Evolutionary conservation across 768 basidiomycete genomes (phyloP).

Genomic region (Rhodotorula paludigena): DNA sequence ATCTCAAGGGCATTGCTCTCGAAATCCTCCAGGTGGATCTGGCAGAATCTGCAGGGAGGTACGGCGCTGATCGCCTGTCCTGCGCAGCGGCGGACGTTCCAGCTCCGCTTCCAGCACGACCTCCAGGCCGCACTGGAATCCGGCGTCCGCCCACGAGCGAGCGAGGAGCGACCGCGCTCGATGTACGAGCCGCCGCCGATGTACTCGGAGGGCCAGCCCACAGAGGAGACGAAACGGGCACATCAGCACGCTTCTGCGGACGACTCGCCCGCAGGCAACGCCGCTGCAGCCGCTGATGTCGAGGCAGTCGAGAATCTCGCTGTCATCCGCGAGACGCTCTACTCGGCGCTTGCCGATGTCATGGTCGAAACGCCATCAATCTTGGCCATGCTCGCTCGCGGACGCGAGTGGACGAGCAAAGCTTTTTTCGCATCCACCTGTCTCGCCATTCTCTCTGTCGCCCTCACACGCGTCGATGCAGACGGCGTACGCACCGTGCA

Average conservation of each 20-base stretch:
- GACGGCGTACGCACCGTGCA: constrained; percentile 54
- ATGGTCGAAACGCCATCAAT: constrained; percentile 59
- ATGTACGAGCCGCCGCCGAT: constrained; percentile 66
- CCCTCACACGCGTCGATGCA: constrained; percentile 52
- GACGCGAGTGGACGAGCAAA: constrained; percentile 54
- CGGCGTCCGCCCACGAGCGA: constrained; percentile 47
- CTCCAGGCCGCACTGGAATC: constrained; percentile 74
- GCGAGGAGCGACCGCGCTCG: constrained; percentile 40
- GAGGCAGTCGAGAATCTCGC: constrained; percentile 51
- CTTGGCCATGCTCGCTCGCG: constrained; percentile 56
- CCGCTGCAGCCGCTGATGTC: not conserved
- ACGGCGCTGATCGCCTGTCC: not conserved
- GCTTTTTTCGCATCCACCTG: constrained; percentile 76
- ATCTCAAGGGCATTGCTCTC: constrained; percentile 76
- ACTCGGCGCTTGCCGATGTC: constrained; percentile 63
- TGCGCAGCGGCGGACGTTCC: constrained; percentile 68
- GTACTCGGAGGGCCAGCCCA: constrained; percentile 52
- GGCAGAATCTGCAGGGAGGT: not conserved
- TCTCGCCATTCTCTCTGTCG: constrained; percentile 66
- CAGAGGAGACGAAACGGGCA: constrained; percentile 35
- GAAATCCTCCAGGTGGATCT: constrained; percentile 59
- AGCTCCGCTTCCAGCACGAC: constrained; percentile 68
- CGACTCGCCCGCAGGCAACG: constrained; percentile 2
- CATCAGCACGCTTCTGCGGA: constrained; percentile 39
- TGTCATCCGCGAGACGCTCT: constrained; percentile 79